Evolutionary conservation across 371 early-diverging fungal species (phyloP).

Genomic region (Mortierella sp.): DNA sequence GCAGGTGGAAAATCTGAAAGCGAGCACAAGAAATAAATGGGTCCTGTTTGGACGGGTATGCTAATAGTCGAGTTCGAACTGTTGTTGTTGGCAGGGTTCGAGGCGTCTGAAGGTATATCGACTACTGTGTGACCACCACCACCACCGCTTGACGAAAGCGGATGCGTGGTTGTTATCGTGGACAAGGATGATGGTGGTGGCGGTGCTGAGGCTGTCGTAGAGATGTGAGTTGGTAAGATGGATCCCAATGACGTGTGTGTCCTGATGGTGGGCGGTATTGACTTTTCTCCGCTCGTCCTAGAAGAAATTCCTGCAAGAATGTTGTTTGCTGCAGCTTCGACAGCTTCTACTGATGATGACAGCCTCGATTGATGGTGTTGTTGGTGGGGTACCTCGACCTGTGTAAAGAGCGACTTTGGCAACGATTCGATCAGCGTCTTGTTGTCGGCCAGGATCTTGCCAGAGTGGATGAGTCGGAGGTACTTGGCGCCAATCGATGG

Average conservation of each 20-base stretch:
- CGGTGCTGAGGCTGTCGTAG: background rate
- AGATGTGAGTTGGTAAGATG: conserved; percentile 40
- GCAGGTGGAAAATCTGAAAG: conserved; percentile 41
- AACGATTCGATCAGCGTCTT: conserved; percentile 50
- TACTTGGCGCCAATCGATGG: conserved; percentile 60
- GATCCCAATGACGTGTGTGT: conserved; percentile 41
- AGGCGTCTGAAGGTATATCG: conserved; percentile 20
- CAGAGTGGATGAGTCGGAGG: conserved; percentile 70
- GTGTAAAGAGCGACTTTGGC: conserved; percentile 48
- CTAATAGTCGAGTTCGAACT: conserved; percentile 24
- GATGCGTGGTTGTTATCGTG: background rate
- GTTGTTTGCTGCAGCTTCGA: conserved; percentile 46
- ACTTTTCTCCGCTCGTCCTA: conserved; percentile 23
- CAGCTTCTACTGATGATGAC: conserved; percentile 46
- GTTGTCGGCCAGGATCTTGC: conserved; percentile 63
- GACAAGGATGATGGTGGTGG: background rate
- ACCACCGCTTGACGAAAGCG: background rate
- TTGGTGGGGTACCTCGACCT: conserved; percentile 33
- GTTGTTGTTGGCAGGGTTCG: conserved; percentile 5
- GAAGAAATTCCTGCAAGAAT: conserved; percentile 46
- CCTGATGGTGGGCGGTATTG: conserved; percentile 16
- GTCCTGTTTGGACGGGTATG: conserved; percentile 58
- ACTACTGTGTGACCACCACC: conserved; percentile 21
- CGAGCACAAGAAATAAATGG: conserved; percentile 57
- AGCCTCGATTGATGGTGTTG: conserved; percentile 30